These are phyloP conservation scores for Melanopsichium pennsylvanicum DNA, from an alignment of 1,284 basidiomycete species.

Conservation along the genomic window DNA sequence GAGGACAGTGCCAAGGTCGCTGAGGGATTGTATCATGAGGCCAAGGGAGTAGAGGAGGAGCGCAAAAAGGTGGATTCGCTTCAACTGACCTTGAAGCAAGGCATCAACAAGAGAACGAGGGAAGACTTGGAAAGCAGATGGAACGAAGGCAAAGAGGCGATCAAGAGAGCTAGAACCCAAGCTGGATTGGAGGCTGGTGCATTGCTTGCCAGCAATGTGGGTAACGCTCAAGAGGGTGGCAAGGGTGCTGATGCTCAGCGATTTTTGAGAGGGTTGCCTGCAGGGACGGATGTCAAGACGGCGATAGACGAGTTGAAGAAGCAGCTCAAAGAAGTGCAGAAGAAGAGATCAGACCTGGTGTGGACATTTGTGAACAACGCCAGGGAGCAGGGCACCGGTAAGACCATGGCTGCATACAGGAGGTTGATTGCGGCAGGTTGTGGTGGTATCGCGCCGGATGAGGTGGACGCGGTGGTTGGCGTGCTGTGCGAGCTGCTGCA, in stretches of 20 bases:
- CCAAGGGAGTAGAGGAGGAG: conserved; percentile 75
- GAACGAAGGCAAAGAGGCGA: conserved; percentile 40
- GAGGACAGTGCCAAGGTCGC: conserved; percentile 83
- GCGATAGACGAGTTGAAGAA: conserved; percentile 40
- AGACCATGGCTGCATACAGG: conserved; percentile 62
- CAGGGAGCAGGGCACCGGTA: conserved; percentile 58
- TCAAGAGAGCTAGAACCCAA: conserved; percentile 49
- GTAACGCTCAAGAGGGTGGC: conserved; percentile 10
- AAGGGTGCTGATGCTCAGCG: conserved; percentile 11
- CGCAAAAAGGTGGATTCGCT: conserved; percentile 73
- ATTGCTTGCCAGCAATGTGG: conserved; percentile 23
- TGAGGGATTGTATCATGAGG: conserved; percentile 72
- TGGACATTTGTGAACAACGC: conserved; percentile 44
- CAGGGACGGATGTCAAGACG: conserved; percentile 25
- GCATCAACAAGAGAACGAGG: conserved; percentile 81
- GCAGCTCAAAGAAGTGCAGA: conserved; percentile 43
- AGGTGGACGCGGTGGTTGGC: conserved; percentile 63
- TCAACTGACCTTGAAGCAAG: conserved; percentile 75
- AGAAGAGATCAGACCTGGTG: conserved; percentile 36
- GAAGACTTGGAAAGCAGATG: conserved; percentile 51
- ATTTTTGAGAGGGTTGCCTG: conserved; percentile 22
- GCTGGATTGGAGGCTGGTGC: conserved; percentile 32
- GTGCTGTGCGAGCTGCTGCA: conserved; percentile 62
- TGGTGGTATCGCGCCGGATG: conserved; percentile 59
- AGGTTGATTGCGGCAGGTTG: conserved; percentile 62